Base-by-base conservation (phyloP, 768 basidiomycete species). In the Pulveroboletus sp. region DNA sequence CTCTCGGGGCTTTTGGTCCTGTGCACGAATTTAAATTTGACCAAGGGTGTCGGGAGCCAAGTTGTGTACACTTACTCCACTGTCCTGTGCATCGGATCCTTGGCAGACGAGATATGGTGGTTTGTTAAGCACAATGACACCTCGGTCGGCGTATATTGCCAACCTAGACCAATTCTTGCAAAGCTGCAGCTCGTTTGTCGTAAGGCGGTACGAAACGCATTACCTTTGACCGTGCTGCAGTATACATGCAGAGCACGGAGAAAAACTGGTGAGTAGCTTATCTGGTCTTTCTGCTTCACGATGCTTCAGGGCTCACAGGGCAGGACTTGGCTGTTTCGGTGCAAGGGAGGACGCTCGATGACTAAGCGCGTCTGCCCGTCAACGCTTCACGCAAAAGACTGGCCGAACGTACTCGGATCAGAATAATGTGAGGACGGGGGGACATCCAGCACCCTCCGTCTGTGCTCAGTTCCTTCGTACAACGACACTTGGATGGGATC, bases 91-190 rank as follows among this genome's bases (percentile, higher is more conserved):
- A 36, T 73, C 49, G 27, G 62, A 68, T 46, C 62, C 59, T 64
- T 85, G 83, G 49, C 79, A 82, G 11, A 80, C 61, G 37, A 85
- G 68, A 18, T 73, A 76, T 4, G 79, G 72, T 3, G 83, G 82
- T 59, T 86, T 86, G 58, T 83, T 81, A 37, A 83, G 56, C 7
- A 83, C 71, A 15, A 83, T 64, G n/a, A 78, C 49, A 17, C 72
- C 69, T 37, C 73, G 71, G 65, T 85, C 83, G 49, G 75, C 69
- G 59, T 82, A 86, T 7, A 83, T 50, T 15, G 67, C 68, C 28
- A 59, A 35, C 57, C 64, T 66, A 38, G 68, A 58, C 67, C 67
- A 70, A 47, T 63, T 58, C 64, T 58, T 59, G 2, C 26, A 48
- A 49, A 54, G 52, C 33, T 55, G 45, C 11, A 36, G 48, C 42